phyloP scores from a whole-genome alignment of 1,139 yeast species.

The Kodamaea suecica region DNA sequence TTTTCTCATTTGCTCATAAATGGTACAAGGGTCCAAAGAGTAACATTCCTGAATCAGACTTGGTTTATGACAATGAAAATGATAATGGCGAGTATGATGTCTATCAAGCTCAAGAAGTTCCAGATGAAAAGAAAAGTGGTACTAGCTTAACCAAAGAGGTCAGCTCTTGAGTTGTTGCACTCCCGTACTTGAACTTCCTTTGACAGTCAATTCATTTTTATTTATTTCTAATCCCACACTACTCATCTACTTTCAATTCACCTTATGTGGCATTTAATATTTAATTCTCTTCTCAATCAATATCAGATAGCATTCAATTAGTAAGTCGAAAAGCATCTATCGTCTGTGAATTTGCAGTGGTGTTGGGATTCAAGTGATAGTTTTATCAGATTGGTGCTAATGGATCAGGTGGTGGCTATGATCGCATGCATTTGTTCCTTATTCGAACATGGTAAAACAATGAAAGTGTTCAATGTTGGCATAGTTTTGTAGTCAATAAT shows the following conservation, averaged over 20 bases:
- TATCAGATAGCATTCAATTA: neutral
- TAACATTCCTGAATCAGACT: constrained; percentile 43
- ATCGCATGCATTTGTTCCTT: no score
- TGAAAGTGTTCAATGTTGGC: no score
- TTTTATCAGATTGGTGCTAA: no score
- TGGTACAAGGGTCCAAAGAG: constrained; percentile 70
- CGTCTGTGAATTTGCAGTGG: no score
- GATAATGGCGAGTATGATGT: no score
- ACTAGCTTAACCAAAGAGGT: neutral
- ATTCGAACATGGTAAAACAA: no score
- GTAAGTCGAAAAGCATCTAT: no score
- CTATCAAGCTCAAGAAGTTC: constrained; percentile 6
- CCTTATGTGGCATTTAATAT: neutral
- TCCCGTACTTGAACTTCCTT: no score
- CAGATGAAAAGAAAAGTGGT: neutral
- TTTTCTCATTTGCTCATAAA: constrained; percentile 54
- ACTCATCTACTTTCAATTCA: neutral
- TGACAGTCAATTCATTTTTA: neutral
- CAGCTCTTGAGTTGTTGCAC: neutral
- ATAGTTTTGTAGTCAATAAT: no score
- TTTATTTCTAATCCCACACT: neutral
- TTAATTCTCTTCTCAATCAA: neutral
- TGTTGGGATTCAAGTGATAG: no score
- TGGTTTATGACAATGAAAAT: constrained; percentile 16
- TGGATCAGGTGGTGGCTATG: no score